Evolutionary conservation across 495 filamentous ascomycete species (phyloP).

Genomic region (Daldinia childiae): DNA sequence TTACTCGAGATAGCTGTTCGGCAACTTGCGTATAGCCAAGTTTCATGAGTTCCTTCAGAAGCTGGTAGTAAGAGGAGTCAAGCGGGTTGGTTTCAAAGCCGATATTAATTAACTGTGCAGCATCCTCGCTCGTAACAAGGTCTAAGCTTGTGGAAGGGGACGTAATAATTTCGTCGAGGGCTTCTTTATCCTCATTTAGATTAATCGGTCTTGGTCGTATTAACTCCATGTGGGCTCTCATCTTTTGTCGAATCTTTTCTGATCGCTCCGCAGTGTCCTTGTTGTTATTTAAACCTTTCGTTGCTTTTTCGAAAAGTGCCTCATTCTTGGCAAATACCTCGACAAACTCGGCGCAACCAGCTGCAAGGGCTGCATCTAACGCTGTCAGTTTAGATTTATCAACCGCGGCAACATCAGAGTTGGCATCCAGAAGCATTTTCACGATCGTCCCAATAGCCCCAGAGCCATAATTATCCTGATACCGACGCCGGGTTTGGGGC

Average conservation of each 20-base stretch:
- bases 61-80: background rate
- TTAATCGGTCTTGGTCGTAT: background rate
- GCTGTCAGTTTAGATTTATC: background rate
- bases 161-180: background rate
- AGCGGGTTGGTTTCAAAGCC: background rate
- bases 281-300: background rate
- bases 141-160: background rate
- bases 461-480: background rate
- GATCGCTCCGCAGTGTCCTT: background rate
- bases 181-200: background rate
- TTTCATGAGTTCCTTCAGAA: background rate
- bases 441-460: background rate
- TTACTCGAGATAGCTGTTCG: background rate
- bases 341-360: background rate
- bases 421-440: background rate
- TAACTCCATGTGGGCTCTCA: background rate
- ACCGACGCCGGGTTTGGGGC: background rate
- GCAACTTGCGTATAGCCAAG: background rate
- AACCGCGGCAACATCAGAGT: background rate
- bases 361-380: background rate
- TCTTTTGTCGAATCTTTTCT: background rate
- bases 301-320: background rate
- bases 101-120: background rate
- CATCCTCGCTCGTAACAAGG: background rate
- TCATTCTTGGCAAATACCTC: background rate